These are phyloP conservation scores for Penicillium aurantiogriseum DNA, from an alignment of 2,329 filamentous ascomycete species.

Conservation along the genomic window DNA sequence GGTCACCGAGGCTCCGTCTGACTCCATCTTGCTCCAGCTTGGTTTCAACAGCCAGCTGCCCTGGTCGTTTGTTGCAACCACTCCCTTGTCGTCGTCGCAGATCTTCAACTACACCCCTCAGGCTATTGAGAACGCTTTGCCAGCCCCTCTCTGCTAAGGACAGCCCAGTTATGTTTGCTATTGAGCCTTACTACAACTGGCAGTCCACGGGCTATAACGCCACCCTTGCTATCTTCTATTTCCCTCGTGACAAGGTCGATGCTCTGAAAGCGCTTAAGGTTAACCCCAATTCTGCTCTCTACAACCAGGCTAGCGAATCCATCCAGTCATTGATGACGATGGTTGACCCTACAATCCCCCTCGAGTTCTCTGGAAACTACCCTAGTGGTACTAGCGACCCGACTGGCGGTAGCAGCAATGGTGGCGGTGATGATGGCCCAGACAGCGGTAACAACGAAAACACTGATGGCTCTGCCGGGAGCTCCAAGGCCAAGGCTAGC, in stretches of 20 bases:
- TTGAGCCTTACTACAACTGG: slow-evolving; percentile 75
- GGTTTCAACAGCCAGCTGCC: slow-evolving; percentile 80
- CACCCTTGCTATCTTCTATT: slow-evolving; percentile 73
- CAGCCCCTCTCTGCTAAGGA: slow-evolving; percentile 43
- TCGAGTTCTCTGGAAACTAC: slow-evolving; percentile 48
- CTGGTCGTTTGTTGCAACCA: slow-evolving; percentile 75
- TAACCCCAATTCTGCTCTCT: slow-evolving; percentile 70
- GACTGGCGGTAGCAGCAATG: slow-evolving; percentile 42
- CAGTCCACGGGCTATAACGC: slow-evolving; percentile 70
- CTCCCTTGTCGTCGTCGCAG: slow-evolving; percentile 72
- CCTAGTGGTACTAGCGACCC: slow-evolving; percentile 31
- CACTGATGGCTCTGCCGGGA: slow-evolving; percentile 51
- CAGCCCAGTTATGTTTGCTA: slow-evolving; percentile 61
- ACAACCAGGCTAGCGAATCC: slow-evolving; percentile 66
- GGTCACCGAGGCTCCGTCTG: slow-evolving; percentile 56
- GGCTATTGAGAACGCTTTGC: slow-evolving; percentile 66
- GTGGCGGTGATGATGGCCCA: slow-evolving; percentile 29
- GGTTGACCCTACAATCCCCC: slow-evolving; percentile 80
- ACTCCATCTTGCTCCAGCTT: slow-evolving; percentile 73
- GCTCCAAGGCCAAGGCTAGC: slow-evolving; percentile 39
- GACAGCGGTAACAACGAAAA: slow-evolving; percentile 30
- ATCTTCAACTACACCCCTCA: slow-evolving; percentile 76
- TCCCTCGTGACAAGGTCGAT: slow-evolving; percentile 68
- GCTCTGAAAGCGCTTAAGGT: slow-evolving; percentile 67
- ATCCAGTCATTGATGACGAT: slow-evolving; percentile 71